phyloP scores from a whole-genome alignment of 768 basidiomycete genomes.

The Suillus occidentalis region DNA sequence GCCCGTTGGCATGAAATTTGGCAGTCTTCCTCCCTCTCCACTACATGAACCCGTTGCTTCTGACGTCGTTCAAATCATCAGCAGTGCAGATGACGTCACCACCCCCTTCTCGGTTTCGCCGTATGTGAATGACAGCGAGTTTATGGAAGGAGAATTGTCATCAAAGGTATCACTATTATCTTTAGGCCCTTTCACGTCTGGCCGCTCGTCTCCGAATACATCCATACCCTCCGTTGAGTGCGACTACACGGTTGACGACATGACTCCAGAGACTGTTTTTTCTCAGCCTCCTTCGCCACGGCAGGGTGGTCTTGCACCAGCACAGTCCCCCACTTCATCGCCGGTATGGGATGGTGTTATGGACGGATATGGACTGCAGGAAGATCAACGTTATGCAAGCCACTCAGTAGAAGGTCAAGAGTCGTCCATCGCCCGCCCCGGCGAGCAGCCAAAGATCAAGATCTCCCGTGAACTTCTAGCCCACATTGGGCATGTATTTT shows the following conservation, averaged over 20 bases:
- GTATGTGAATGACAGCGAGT: background rate
- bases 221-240: conserved; percentile 22
- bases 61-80: background rate
- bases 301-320: background rate
- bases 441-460: background rate
- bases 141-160: conserved; percentile 14
- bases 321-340: background rate
- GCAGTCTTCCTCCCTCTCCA: background rate
- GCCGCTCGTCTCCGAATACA: conserved; percentile 24
- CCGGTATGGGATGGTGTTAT: background rate
- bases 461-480: conserved; percentile 3
- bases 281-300: background rate
- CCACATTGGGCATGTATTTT: conserved; percentile 4
- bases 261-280: background rate
- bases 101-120: background rate
- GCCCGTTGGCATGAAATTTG: background rate
- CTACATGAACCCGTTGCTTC: background rate
- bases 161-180: conserved; percentile 18
- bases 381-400: background rate
- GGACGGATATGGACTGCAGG: background rate
- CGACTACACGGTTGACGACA: conserved; percentile 5
- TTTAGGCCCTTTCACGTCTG: conserved; percentile 14
- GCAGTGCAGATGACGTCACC: background rate
- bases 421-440: background rate
- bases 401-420: background rate